phyloP scores from a whole-genome alignment of 176 grass and related monocot species.

The Musa schizocarpa region DNA sequence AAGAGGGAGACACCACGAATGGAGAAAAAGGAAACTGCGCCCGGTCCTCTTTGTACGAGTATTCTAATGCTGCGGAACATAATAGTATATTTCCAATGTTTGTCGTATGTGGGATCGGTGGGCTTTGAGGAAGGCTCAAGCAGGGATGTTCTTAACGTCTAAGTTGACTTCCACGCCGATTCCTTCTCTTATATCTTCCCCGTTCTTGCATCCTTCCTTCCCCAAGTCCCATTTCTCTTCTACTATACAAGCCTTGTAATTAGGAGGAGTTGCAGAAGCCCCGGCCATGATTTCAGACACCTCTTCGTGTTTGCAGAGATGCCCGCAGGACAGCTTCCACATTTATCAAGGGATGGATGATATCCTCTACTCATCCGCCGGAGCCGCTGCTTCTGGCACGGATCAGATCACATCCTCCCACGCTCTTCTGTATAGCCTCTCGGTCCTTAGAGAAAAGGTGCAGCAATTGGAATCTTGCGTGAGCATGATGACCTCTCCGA shows the following conservation, averaged over 20 bases:
- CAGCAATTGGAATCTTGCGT: conserved; percentile 6
- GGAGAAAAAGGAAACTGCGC: background rate
- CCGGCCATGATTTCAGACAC: background rate
- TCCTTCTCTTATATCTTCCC: background rate
- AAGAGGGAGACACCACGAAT: background rate
- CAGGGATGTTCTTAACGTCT: conserved; percentile 9
- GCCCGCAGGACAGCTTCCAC: background rate
- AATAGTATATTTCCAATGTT: background rate
- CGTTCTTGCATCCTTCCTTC: background rate
- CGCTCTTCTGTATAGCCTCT: conserved; percentile 4
- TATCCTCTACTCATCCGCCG: background rate
- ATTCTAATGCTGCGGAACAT: background rate
- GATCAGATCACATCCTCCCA: background rate
- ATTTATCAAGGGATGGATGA: conserved; percentile 12
- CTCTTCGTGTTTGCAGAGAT: background rate
- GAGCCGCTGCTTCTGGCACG: background rate
- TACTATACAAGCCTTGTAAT: too few relatives aligned
- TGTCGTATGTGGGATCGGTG: conserved; percentile 13
- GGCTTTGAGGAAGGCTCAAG: conserved; percentile 25
- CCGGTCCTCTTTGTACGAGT: background rate
- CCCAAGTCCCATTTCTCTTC: too few relatives aligned
- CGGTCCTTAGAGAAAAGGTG: conserved; percentile 8
- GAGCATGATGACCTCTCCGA: background rate
- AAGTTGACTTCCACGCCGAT: conserved; percentile 8
- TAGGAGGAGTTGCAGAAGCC: too few relatives aligned